Base-by-base conservation (phyloP, 768 basidiomycete genomes). In the Naganishia onofrii region DNA sequence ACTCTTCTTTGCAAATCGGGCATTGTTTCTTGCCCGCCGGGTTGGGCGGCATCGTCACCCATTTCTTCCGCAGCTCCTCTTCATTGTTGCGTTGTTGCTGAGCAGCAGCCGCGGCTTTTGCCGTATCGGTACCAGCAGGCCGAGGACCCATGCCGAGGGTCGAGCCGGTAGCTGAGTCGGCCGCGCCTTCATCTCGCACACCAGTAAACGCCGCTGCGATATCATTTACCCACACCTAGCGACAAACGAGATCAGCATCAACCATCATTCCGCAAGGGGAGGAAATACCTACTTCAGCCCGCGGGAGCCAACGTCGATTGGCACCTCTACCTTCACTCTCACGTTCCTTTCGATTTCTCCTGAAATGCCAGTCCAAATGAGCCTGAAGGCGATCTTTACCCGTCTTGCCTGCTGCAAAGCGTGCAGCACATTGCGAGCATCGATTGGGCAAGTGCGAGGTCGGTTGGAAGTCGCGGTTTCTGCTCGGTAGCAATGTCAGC, bases 331-430 rank as follows among this genome's bases (percentile, higher is more conserved):
- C 60, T 70, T 86, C 82, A 51, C 87, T 88, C 79, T 81, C 79
- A 9, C 77, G 65, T 67, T 79, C 77, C 42, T 80, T 75, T 56
- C 77, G 86, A 77, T 97, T 98, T 79, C 95, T 90, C 78, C 88
- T 85, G 83, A 96, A 97, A 81, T 99, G 95, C 89, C 91, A 90
- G 79, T 99, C 95, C 75, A 98, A 85, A 78, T 99, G 96, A 69
- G 88, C 87, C 75, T 94, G 87, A 84, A 93, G 85, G 46, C 83
- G 84, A 78, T 87, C 89, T 82, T 89, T 91, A 71, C 91, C 93
- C 66, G 83, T 75, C 31, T 82, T 78, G 34, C 86, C 87, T 74
- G 91, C 90, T 57, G 89, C 83, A 81, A 94, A 95, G 53, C 95
- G 89, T 66, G 91, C 82, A 21, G 90, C 91, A 83, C 95, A 99